Base-by-base conservation (phyloP, 2,329 filamentous ascomycete genomes). In the Colletotrichum plurivorum region DNA sequence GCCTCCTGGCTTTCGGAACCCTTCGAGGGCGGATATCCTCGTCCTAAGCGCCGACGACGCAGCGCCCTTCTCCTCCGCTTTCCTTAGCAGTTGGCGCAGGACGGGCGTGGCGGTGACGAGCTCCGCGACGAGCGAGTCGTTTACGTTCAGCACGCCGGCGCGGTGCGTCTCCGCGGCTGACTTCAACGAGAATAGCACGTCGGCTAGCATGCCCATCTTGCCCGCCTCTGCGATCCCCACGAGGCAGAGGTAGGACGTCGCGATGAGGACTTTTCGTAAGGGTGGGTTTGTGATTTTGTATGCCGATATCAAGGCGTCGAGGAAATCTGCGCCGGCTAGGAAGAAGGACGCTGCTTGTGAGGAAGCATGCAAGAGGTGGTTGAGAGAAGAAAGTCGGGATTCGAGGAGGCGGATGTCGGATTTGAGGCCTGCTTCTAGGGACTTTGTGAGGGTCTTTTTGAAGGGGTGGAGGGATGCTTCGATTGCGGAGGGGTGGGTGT, bases 181-280 rank as follows among this genome's bases (percentile, higher is more conserved):
- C 75, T 94, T 95, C 36, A 98, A 83, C 12, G 89, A 89, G 78
- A 96, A 98, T 5, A 98, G 84, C 75, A 95, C 92, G 77, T 98
- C 95, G 10, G 93, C 88, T 16, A 98, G 81, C 71, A 93, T 85
- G 10, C 94, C 93, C 73, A 91, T 87, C 68, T 93, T 94, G 88
- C 1, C 88, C 82, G 2, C 87, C 87, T 92, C 90, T 4, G 93
- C 86, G 41, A 97, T 82, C 0, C 93, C 91, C 3, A 90, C 81
- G 0, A 98, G 83, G 46, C 92, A 92, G 4, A 97, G 84, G 75
- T 96, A 98, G 13, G 89, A 83, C 4, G 92, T 92, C 1, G 92
- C 89, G 54, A 95, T 85, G 36, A 97, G 87, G 16, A 88, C 86
- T 71, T 89, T 92, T 67, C 90, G 88, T 51, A 94, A 74, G 0